Base-by-base conservation (phyloP, 2,329 filamentous ascomycete genomes). In the Fusarium oxysporum region DNA sequence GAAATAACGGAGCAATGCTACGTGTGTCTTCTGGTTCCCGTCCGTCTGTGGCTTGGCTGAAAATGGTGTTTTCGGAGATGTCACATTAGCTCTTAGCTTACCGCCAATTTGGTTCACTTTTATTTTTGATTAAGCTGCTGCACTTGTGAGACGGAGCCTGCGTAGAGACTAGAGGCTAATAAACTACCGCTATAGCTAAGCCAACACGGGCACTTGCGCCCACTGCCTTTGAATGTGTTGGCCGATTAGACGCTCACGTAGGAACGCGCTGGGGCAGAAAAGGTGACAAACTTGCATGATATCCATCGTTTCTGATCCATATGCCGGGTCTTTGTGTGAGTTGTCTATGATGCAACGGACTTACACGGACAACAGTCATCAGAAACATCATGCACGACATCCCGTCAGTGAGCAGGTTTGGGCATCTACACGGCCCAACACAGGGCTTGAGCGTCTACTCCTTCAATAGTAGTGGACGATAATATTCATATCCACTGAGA, bases 351-450 rank as follows among this genome's bases (percentile, higher is more conserved):
- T 33, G 41, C 28, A 47, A n/a, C 57, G 37, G 48, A 47, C 48
- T 59, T 67, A 57, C 59, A 60, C 62, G 41, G 60, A 71, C 53
- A 56, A 41, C 35, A 45, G 48, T 60, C 56, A 71, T 59, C 48
- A 73, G 44, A 55, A 33, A 61, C 63, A 58, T 68, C 72, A 73
- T 76, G 62, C 71, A 76, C 71, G 73, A 71, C 75, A 77, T 77
- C 61, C 69, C 61, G 62, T 74, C 50, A 61, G 56, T 76, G 75
- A 77, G 64, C 65, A 73, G 59, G 72, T 69, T 65, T 68, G 70
- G 64, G 64, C 67, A 62, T 65, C 68, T 66, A 65, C 72, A 76
- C 68, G 75, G 75, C 67, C 72, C 75, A 73, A 53, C 59, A 13
- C 65, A 58, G 28, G 72, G 71, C 70, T 73, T 77, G 72, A 66